Evolutionary conservation across 176 grass and related monocot genomes (phyloP).

Genomic region (Avena insularis): DNA sequence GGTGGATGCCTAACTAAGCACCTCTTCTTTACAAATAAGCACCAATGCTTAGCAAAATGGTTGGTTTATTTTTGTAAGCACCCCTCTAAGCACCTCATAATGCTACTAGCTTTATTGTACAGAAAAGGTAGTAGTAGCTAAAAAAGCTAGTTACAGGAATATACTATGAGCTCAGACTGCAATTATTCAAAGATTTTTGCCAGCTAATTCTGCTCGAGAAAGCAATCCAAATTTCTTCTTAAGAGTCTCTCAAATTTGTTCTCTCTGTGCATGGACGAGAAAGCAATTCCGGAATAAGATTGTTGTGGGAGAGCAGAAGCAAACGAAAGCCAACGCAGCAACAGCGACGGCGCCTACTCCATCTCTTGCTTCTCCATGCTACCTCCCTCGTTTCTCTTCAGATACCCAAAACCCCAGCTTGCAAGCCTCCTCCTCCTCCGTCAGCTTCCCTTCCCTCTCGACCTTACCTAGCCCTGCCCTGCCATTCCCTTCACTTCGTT

Average conservation of each 20-base stretch:
- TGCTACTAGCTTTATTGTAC: background rate
- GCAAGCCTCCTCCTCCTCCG: conserved; percentile 38
- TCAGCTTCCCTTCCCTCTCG: conserved; percentile 34
- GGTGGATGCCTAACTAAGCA: too few species aligned
- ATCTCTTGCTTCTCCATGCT: conserved; percentile 59
- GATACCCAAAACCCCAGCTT: conserved; percentile 57
- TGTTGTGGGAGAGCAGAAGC: conserved; percentile 40
- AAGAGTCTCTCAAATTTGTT: too few species aligned
- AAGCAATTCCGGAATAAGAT: conserved; percentile 26
- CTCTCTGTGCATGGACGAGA: background rate
- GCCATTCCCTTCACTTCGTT: background rate
- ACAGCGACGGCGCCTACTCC: conserved; percentile 41
- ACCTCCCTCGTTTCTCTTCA: conserved; percentile 39
- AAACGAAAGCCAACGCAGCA: background rate
- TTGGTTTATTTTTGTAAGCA: too few species aligned
- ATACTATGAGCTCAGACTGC: conserved; percentile 14
- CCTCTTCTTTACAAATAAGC: too few species aligned
- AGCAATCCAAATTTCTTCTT: too few species aligned
- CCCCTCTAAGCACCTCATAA: too few species aligned
- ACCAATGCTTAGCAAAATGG: too few species aligned
- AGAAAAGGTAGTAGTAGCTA: background rate
- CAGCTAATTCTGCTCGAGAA: conserved; percentile 20
- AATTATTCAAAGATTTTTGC: background rate
- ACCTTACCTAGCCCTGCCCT: conserved; percentile 6
- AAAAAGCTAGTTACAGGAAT: background rate